These are phyloP conservation scores for Tylopilus sp. DNA, from an alignment of 1,284 basidiomycete species.

Conservation along the genomic window DNA sequence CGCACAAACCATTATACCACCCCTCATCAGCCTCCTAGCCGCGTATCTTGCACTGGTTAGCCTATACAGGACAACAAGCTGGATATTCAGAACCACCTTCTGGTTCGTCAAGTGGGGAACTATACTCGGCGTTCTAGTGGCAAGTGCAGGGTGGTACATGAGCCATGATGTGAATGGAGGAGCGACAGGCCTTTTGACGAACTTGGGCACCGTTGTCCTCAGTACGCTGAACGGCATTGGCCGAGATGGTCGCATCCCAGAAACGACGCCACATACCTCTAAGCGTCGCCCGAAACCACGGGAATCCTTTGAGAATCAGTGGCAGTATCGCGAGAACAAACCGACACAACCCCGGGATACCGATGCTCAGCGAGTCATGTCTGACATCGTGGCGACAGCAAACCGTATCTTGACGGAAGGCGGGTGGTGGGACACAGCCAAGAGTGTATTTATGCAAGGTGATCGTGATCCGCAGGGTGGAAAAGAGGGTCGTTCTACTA, in stretches of 20 bases:
- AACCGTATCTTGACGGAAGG: constrained; percentile 35
- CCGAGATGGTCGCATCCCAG: constrained; percentile 31
- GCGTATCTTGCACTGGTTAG: constrained; percentile 70
- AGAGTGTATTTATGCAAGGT: constrained; percentile 28
- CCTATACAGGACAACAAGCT: constrained; percentile 69
- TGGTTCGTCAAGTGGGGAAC: constrained; percentile 73
- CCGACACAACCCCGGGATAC: constrained; percentile 21
- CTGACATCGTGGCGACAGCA: constrained; percentile 41
- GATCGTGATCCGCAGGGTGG: constrained; percentile 14
- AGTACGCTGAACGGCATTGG: constrained; percentile 42
- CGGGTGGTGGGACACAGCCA: constrained; percentile 45
- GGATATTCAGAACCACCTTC: constrained; percentile 60
- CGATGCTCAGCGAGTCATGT: constrained; percentile 42
- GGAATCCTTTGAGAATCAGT: constrained; percentile 61
- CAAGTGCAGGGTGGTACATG: constrained; percentile 50
- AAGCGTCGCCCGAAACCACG: constrained; percentile 49
- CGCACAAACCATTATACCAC: constrained; percentile 61
- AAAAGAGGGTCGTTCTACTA: constrained; percentile 12
- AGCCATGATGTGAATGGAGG: constrained; percentile 34
- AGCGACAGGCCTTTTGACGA: constrained; percentile 37
- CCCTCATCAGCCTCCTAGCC: constrained; percentile 62
- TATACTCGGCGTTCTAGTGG: constrained; percentile 49
- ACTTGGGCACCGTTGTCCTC: constrained; percentile 41
- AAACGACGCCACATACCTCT: constrained; percentile 25
- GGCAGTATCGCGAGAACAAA: constrained; percentile 46